phyloP scores from a whole-genome alignment of 352 stramenopile species.

The Plasmopara viticola region DNA sequence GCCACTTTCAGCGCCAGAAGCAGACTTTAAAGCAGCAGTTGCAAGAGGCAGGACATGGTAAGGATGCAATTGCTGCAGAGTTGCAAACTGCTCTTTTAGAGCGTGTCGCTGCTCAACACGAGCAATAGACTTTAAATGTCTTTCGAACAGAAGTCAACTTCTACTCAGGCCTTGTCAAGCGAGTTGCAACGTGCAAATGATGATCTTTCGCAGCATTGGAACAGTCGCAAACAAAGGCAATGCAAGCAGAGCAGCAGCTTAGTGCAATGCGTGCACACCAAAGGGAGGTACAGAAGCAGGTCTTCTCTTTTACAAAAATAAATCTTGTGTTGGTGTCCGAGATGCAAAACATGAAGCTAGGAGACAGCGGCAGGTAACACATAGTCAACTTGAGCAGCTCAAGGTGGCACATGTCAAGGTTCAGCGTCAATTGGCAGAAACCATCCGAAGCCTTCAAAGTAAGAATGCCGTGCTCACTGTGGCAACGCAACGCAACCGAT shows the following conservation, averaged over 20 bases:
- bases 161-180: conserved; percentile 19
- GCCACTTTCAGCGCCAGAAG: conserved; percentile 32
- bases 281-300: conserved; percentile 34
- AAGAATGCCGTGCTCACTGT: conserved; percentile 36
- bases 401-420: conserved; percentile 24
- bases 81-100: conserved; percentile 21
- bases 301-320: conserved; percentile 58
- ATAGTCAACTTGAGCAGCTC: conserved; percentile 33
- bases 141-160: conserved; percentile 25
- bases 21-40: conserved; percentile 35
- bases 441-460: conserved; percentile 20
- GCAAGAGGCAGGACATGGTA: conserved; percentile 18
- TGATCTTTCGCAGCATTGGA: conserved; percentile 43
- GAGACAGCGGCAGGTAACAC: conserved; percentile 31
- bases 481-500: conserved; percentile 27
- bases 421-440: conserved; percentile 30
- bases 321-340: conserved; percentile 51
- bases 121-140: conserved; percentile 24
- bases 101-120: conserved; percentile 24
- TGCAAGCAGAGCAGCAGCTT: conserved; percentile 43
- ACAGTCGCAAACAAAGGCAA: conserved; percentile 27
- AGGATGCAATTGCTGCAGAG: conserved; percentile 24
- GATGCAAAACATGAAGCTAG: conserved; percentile 36
- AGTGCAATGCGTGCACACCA: conserved; percentile 32
- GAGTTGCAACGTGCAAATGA: conserved; percentile 50